These are phyloP conservation scores for Aspergillus brunneoviolaceus DNA, from an alignment of 2,329 filamentous ascomycete genomes.

Conservation along the genomic window DNA sequence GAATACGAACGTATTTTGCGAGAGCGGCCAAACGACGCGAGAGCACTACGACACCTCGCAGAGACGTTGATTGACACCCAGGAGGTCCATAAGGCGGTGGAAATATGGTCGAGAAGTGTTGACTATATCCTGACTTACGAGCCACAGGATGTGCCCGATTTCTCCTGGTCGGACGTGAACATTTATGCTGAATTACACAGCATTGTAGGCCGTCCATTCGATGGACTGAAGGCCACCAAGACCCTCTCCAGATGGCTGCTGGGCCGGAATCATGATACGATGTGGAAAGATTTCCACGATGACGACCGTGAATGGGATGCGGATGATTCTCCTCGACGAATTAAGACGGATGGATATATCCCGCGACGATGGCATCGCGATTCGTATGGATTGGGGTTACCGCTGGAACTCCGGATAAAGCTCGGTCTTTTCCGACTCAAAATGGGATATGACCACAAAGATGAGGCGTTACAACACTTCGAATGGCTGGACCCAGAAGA, in stretches of 20 bases:
- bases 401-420: slow-evolving; percentile 78
- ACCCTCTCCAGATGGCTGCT: slow-evolving; percentile 77
- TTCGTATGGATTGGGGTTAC: slow-evolving; percentile 71
- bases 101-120: slow-evolving; percentile 55
- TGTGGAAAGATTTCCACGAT: slow-evolving; percentile 70
- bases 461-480: slow-evolving; percentile 73
- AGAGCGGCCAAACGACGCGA: slow-evolving; percentile 54
- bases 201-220: slow-evolving; percentile 60
- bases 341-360: slow-evolving; percentile 60
- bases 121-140: slow-evolving; percentile 48
- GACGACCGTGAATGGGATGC: slow-evolving; percentile 91
- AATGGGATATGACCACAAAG: slow-evolving; percentile 58
- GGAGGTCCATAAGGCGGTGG: slow-evolving; percentile 49
- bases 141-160: slow-evolving; percentile 45
- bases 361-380: slow-evolving; percentile 53
- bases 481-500: slow-evolving; percentile 68
- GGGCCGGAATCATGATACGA: slow-evolving; percentile 68
- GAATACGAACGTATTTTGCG: slow-evolving; percentile 58
- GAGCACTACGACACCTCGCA: slow-evolving; percentile 56
- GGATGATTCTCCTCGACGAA: slow-evolving; percentile 66
- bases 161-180: slow-evolving; percentile 78
- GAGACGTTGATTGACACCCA: slow-evolving; percentile 55
- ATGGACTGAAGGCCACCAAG: slow-evolving; percentile 70
- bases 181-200: slow-evolving; percentile 81
- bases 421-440: slow-evolving; percentile 80